Percentiles rank a stretch among this genome's conserved stretches.
phyloP scores from a whole-genome alignment of 257 asterid genomes.

The Sherardia arvensis region DNA sequence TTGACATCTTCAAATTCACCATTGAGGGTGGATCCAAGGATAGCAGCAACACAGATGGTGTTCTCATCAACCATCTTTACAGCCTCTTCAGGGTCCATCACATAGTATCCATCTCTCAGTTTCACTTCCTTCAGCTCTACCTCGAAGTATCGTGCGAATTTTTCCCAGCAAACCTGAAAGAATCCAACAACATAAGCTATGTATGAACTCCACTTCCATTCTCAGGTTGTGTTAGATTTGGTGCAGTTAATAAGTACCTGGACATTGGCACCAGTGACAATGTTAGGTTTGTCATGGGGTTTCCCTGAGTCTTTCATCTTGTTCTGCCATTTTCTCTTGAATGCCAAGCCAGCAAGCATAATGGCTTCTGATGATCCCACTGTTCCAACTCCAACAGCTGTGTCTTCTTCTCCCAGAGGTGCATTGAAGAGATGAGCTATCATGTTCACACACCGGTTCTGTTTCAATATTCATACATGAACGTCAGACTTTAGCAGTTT shows the following conservation, averaged over 20 bases:
- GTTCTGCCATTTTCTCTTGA: conserved; percentile 90
- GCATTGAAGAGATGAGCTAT: conserved; percentile 87
- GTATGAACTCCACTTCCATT: no score
- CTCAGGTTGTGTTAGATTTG: not conserved
- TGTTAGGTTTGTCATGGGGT: conserved; percentile 82
- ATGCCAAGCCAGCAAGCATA: conserved; percentile 91
- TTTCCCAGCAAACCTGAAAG: conserved; percentile 75
- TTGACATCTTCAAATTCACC: conserved; percentile 95
- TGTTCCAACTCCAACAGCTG: conserved; percentile 86
- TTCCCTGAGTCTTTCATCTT: conserved; percentile 66
- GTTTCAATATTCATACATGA: not conserved
- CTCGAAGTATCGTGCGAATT: conserved; percentile 82
- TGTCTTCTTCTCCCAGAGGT: conserved; percentile 61
- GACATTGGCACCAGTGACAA: conserved; percentile 84
- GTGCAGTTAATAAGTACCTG: conserved; percentile 26
- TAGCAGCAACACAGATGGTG: conserved; percentile 90
- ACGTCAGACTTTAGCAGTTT: no score
- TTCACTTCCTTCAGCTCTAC: conserved; percentile 89
- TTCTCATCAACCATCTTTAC: conserved; percentile 87
- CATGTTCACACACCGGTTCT: conserved; percentile 91
- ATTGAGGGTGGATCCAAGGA: conserved; percentile 76
- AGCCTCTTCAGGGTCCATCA: conserved; percentile 85
- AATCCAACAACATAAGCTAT: no score
- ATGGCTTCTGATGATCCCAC: conserved; percentile 95
- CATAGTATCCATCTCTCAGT: conserved; percentile 69